phyloP scores from a whole-genome alignment of 305 asterid genomes.

The Rubia tinctorum region DNA sequence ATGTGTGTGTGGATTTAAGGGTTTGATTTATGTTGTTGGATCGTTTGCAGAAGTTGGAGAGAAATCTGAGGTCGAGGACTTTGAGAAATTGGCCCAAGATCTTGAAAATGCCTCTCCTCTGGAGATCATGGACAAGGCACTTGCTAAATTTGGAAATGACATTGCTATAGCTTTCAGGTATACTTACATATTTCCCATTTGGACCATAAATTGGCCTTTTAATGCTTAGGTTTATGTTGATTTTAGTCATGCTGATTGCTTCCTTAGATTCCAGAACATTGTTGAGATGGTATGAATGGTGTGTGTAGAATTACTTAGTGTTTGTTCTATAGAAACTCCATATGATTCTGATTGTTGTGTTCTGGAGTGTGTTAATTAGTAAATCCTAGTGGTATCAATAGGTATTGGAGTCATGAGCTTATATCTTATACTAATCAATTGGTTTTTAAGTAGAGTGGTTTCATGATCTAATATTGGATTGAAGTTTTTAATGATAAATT shows the following conservation, averaged over 20 bases:
- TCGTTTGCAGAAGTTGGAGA: conserved; percentile 48
- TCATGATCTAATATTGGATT: not conserved
- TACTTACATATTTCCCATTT: not conserved
- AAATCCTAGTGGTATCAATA: no score
- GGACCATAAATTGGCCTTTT: no score
- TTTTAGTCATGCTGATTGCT: no score
- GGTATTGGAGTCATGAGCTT: not conserved
- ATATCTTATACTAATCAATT: no score
- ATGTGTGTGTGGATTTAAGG: not conserved
- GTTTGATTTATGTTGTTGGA: conserved; percentile 2
- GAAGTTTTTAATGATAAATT: not conserved
- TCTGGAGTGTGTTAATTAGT: not conserved
- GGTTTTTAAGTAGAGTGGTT: no score
- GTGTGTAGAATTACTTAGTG: not conserved
- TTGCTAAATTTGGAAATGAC: conserved; percentile 79
- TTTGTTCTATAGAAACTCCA: not conserved
- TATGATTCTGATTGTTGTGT: not conserved
- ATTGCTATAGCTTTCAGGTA: conserved; percentile 99
- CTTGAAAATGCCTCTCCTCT: conserved; percentile 89
- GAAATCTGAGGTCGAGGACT: conserved; percentile 59
- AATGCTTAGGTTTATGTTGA: no score
- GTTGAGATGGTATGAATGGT: not conserved
- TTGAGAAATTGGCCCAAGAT: conserved; percentile 57
- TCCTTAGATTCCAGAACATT: not conserved
- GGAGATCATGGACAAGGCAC: conserved; percentile 91